A percentile compares a stretch with the other conserved stretches of the same genome.
Conservation (phyloP, 148 eudicot species). For the Amaranthus palmeri region DNA sequence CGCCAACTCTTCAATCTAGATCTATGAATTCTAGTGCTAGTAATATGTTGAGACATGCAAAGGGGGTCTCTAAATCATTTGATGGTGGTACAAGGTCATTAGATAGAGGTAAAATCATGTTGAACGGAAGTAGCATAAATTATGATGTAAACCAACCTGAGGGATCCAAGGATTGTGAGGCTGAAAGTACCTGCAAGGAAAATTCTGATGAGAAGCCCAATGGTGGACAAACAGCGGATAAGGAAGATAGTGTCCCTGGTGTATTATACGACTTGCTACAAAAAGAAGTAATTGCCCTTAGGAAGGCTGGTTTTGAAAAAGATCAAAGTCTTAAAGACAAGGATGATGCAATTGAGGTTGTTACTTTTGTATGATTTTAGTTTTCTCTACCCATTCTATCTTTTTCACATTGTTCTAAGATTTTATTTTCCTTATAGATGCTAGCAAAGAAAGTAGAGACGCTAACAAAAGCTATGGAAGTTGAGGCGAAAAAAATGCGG, state of each 20-base stretch:
- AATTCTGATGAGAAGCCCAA: constrained; percentile 60
- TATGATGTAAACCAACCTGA: constrained; percentile 53
- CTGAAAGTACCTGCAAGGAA: constrained; percentile 45
- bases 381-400: constrained; percentile 2
- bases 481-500: constrained; percentile 99
- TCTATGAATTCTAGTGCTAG: constrained; percentile 37
- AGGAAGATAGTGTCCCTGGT: constrained; percentile 80
- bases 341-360: constrained; percentile 96
- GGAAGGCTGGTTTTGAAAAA: constrained; percentile 89
- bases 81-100: constrained; percentile 69
- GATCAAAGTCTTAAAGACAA: constrained; percentile 98
- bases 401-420: background rate
- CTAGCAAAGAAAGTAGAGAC: constrained; percentile 93
- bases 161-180: constrained; percentile 51
- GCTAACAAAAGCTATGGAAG: constrained; percentile 97
- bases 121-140: constrained; percentile 55
- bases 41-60: constrained; percentile 45
- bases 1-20: constrained; percentile 37
- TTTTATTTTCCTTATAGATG: constrained; percentile 50
- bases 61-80: constrained; percentile 49
- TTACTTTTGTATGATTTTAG: constrained; percentile 4
- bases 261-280: constrained; percentile 83
- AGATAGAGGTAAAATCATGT: constrained; percentile 66
- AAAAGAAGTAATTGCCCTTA: constrained; percentile 82
- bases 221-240: constrained; percentile 45